Base-by-base conservation (phyloP, 148 eudicot species). In the Persicaria tinctoria region DNA sequence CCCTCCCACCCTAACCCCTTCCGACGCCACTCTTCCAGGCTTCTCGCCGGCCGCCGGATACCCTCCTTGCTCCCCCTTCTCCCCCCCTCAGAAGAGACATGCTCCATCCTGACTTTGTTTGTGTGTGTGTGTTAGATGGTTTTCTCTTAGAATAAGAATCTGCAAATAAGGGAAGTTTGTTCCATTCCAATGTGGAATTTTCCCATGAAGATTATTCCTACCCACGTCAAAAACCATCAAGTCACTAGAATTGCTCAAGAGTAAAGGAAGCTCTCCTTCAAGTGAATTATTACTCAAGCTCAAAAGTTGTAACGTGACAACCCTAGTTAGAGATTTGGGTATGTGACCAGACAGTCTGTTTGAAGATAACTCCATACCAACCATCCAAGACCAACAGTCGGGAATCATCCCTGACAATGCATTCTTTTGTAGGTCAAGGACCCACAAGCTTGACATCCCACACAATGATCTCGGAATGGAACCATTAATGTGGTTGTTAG, bases 191-290 rank as follows among this genome's bases (percentile, higher is more conserved):
- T 6, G 11, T 1, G 85, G 87, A 38, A 63, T 16, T 87, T 84
- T 10, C 3, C 41, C 41, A 32, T 32, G 41, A 32, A 32, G 41
- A 32, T 32, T 32, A 32, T 32, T 32, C 41, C 79, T 83, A 10
- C 90, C 85, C 3, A 88, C 73, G 51, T 88, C 87, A 38, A 83
- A 7, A 9, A 75, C 17, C 17, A 7, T 1, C 73, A 84, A 32
- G 0, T 60, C 3, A 0, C 51, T 73, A 12, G n/a, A 53, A 53
- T 53, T 53, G 13, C 57, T 53, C 57, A 10, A 53, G 11, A 0
- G 0, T 16, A 53, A 9, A 53, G 57, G n/a, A 0, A 53, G 11
- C 13, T 78, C 54, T 17, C 88, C 91, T 4, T 59, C 38, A 13
- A 88, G 41, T 32, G 41, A 32, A 32, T 32, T 32, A 32, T 32